phyloP scores from a whole-genome alignment of 1,284 basidiomycete genomes.

The Ceratobasidium sp. region DNA sequence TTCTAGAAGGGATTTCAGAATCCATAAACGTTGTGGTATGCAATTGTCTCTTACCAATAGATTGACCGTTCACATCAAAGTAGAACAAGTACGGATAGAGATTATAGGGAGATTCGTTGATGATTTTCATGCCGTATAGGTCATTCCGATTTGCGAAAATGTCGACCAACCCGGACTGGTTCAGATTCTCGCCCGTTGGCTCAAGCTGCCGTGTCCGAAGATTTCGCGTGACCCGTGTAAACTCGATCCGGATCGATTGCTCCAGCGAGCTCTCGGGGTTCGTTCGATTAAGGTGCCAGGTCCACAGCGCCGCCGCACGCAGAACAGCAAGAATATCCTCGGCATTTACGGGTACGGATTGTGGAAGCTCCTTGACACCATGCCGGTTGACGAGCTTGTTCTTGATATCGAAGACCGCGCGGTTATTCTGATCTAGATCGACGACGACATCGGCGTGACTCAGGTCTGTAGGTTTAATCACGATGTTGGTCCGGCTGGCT shows the following conservation, averaged over 20 bases:
- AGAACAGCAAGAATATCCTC: background rate
- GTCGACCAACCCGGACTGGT: conserved; percentile 11
- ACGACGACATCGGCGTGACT: background rate
- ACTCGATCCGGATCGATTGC: conserved; percentile 24
- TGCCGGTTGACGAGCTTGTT: conserved; percentile 9
- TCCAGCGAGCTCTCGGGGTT: conserved; percentile 8
- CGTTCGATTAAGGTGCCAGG: conserved; percentile 28
- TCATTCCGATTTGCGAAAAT: conserved; percentile 5
- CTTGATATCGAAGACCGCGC: background rate
- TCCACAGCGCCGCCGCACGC: conserved; percentile 13
- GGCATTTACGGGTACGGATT: background rate
- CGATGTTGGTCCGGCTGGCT: conserved; percentile 11
- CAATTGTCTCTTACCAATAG: conserved; percentile 16
- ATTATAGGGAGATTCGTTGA: background rate
- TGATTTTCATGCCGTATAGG: conserved; percentile 13
- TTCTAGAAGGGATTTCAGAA: background rate
- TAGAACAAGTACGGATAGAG: conserved; percentile 35
- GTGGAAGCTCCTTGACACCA: conserved; percentile 11
- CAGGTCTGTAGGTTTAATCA: background rate
- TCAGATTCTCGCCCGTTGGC: conserved; percentile 3
- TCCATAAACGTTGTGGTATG: no score
- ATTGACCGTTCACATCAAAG: conserved; percentile 9
- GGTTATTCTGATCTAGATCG: background rate
- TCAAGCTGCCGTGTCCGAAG: background rate
- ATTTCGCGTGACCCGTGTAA: conserved; percentile 2